phyloP scores from a whole-genome alignment of 805 yeast genomes.

The Debaryomyces maramus region DNA sequence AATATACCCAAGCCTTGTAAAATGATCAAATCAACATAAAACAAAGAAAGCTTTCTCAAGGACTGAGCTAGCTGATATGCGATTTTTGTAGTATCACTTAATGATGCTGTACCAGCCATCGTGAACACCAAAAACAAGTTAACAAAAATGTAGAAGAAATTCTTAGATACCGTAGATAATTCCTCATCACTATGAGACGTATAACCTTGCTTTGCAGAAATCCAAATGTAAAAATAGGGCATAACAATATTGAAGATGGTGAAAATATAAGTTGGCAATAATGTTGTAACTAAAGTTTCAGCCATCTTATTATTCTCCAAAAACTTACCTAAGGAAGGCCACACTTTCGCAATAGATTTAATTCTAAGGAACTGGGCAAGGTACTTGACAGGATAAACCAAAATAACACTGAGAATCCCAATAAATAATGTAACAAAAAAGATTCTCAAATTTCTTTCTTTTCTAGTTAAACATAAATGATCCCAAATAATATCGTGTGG shows the following conservation, averaged over 20 bases:
- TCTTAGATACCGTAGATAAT: conserved; percentile 83
- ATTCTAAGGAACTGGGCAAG: conserved; percentile 79
- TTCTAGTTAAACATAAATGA: conserved; percentile 76
- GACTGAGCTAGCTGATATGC: conserved; percentile 87
- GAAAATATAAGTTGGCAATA: conserved; percentile 88
- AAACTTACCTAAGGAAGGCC: conserved; percentile 78
- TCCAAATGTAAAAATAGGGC: conserved; percentile 83
- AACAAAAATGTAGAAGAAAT: conserved; percentile 91
- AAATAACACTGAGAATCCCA: conserved; percentile 65
- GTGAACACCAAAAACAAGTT: conserved; percentile 93
- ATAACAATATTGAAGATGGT: conserved; percentile 78
- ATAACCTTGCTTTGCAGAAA: conserved; percentile 82
- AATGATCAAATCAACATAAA: conserved; percentile 84
- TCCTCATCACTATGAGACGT: conserved; percentile 93
- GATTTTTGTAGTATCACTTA: conserved; percentile 85
- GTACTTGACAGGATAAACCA: conserved; percentile 81
- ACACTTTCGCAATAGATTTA: conserved; percentile 72
- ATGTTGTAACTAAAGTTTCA: conserved; percentile 77
- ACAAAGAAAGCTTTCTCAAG: conserved; percentile 72
- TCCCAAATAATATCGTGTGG: conserved; percentile 96
- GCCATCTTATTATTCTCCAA: conserved; percentile 69
- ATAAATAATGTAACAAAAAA: conserved; percentile 66
- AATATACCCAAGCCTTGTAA: conserved; percentile 85
- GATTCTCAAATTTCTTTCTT: conserved; percentile 64
- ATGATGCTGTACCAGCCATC: conserved; percentile 85